A percentile compares a stretch with the other conserved stretches of the same genome.
phyloP scores from a whole-genome alignment of 163 green algal species.

The Chlamydomonas reinhardtii region DNA sequence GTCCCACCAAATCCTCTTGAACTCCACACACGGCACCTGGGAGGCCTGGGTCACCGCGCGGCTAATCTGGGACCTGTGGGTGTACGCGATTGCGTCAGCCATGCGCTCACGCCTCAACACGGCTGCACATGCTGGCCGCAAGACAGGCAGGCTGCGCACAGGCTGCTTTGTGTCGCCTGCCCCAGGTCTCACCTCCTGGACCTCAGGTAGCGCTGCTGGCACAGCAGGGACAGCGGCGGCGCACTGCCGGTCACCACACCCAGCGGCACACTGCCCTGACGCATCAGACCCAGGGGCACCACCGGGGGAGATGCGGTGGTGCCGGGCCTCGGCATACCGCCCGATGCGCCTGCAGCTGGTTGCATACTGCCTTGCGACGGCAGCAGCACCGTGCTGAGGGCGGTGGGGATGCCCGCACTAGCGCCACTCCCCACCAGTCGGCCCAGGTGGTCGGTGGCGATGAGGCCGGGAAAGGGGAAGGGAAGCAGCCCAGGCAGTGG shows the following conservation, averaged over 20 bases:
- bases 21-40: constrained; percentile 72
- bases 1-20: constrained; percentile 81
- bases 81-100: too few relatives aligned
- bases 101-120: background rate
- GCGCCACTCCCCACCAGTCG: too few relatives aligned
- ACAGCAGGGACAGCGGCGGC: constrained; percentile 47
- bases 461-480: background rate
- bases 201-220: constrained; percentile 43
- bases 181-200: background rate
- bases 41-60: constrained; percentile 6
- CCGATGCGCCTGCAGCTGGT: too few relatives aligned
- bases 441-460: too few relatives aligned
- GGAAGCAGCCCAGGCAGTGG: constrained; percentile 18
- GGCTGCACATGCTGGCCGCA: too few relatives aligned
- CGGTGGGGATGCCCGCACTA: too few relatives aligned
- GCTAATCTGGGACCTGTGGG: constrained; percentile 36
- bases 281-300: constrained; percentile 42
- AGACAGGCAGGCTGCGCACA: too few relatives aligned
- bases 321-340: too few relatives aligned
- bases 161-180: too few relatives aligned
- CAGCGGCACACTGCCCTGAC: constrained; percentile 16
- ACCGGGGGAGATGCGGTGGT: background rate
- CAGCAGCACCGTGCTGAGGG: too few relatives aligned
- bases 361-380: background rate
- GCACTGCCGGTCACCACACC: background rate